Percentiles rank a stretch among this genome's conserved stretches.
Evolutionary conservation across 2,329 filamentous ascomycete species (phyloP).

Genomic region (Microcyclospora pomicola): DNA sequence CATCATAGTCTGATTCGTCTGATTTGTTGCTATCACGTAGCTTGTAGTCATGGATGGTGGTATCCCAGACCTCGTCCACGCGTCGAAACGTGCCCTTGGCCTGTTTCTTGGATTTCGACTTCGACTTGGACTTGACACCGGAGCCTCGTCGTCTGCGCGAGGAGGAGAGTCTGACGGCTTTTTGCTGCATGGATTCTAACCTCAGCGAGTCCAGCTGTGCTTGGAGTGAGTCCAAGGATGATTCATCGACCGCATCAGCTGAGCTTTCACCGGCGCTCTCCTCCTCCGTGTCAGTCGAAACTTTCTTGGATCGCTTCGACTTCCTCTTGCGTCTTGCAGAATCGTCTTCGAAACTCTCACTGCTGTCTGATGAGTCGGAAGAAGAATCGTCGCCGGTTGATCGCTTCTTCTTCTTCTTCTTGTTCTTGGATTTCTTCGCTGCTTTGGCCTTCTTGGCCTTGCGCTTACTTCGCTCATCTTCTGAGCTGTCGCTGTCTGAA

Average conservation of each 20-base stretch:
- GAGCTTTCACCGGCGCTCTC: neutral
- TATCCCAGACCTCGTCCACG: conserved; percentile 48
- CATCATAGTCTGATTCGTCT: conserved; percentile 56
- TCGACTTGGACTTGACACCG: conserved; percentile 7
- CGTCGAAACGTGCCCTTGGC: conserved; percentile 54
- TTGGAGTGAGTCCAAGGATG: conserved; percentile 12
- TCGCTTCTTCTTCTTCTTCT: conserved; percentile 8
- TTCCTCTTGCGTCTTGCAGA: conserved; percentile 11
- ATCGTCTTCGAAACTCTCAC: conserved; percentile 13
- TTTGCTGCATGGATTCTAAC: conserved; percentile 4
- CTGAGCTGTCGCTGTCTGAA: conserved; percentile 12
- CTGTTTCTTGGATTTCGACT: conserved; percentile 21
- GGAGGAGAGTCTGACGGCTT: too few relatives aligned
- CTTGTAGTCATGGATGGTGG: conserved; percentile 50
- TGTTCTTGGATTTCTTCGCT: conserved; percentile 11
- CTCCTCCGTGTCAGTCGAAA: neutral
- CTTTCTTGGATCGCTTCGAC: conserved; percentile 8
- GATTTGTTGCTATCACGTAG: conserved; percentile 53
- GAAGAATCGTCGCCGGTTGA: too few relatives aligned
- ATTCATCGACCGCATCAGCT: conserved; percentile 4
- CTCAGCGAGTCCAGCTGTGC: conserved; percentile 4
- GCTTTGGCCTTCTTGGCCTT: conserved; percentile 13
- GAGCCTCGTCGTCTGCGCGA: conserved; percentile 3
- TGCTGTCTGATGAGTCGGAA: conserved; percentile 4
- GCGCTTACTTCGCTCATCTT: conserved; percentile 10